phyloP scores from a whole-genome alignment of 2,329 filamentous ascomycete species.

The Arthrinium puccinioides region DNA sequence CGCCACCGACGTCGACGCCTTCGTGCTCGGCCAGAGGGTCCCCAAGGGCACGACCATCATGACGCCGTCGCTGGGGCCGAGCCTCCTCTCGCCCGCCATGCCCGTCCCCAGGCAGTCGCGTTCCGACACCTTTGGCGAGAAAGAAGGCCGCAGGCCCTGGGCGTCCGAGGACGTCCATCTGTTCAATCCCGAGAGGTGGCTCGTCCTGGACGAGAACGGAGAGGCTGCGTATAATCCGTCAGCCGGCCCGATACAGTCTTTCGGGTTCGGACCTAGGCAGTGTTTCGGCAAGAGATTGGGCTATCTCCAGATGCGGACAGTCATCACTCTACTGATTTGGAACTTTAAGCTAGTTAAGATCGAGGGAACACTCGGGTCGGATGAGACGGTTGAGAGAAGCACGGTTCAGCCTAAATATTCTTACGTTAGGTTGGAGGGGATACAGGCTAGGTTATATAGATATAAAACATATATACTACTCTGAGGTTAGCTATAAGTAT shows the following conservation, averaged over 20 bases:
- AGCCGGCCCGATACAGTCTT: slow-evolving; percentile 16
- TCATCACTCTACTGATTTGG: slow-evolving; percentile 14
- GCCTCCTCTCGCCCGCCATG: slow-evolving; percentile 6
- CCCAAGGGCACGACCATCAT: slow-evolving; percentile 12
- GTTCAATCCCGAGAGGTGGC: slow-evolving; percentile 15
- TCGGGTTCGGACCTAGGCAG: slow-evolving; percentile 16
- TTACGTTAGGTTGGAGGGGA: too few relatives aligned
- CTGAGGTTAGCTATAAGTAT: too few relatives aligned
- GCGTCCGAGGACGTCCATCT: slow-evolving; percentile 5
- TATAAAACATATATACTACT: too few relatives aligned
- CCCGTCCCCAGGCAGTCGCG: slow-evolving; percentile 6
- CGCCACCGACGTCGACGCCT: slow-evolving; percentile 5
- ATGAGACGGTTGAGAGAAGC: too few relatives aligned
- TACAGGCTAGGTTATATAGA: too few relatives aligned
- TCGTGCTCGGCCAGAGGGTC: slow-evolving; percentile 10
- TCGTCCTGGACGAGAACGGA: slow-evolving; percentile 3
- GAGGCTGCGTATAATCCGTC: slow-evolving; percentile 6
- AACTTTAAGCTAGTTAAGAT: too few relatives aligned
- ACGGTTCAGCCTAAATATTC: too few relatives aligned
- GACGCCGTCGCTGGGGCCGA: slow-evolving; percentile 7
- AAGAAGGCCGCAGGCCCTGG: slow-evolving; percentile 3
- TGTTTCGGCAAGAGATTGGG: slow-evolving; percentile 20
- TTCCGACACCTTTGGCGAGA: slow-evolving; percentile 3
- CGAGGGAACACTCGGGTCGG: too few relatives aligned
- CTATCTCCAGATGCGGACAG: slow-evolving; percentile 11